These are phyloP conservation scores for Prototheca wickerhamii DNA, from an alignment of 163 green algal species.

Conservation along the genomic window DNA sequence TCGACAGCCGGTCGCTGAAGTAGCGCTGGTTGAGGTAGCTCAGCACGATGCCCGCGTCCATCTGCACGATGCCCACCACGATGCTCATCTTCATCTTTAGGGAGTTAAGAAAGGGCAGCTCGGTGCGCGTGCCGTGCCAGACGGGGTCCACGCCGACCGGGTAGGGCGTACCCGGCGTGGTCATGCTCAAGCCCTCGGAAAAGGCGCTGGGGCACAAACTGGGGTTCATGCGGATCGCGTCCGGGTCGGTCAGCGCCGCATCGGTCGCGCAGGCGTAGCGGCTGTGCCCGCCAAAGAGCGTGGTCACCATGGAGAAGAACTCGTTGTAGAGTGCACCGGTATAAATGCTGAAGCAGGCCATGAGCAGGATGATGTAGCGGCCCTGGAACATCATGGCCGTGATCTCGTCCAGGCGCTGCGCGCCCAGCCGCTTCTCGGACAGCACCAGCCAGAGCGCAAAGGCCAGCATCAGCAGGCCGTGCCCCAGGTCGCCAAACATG, in stretches of 20 bases:
- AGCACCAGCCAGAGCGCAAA: slow-evolving; percentile 70
- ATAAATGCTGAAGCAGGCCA: slow-evolving; percentile 95
- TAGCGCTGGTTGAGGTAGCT: slow-evolving; percentile 87
- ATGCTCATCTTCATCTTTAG: slow-evolving; percentile 99
- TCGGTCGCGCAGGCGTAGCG: slow-evolving; percentile 32
- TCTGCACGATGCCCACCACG: slow-evolving; percentile 89
- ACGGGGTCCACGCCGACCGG: slow-evolving; percentile 87
- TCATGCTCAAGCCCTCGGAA: slow-evolving; percentile 1
- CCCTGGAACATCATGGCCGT: slow-evolving; percentile 84
- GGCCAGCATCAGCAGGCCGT: slow-evolving; percentile 85
- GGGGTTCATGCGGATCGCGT: slow-evolving; percentile 34
- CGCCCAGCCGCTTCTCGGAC: slow-evolving; percentile 76
- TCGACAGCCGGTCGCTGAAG: slow-evolving; percentile 81
- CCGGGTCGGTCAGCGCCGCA: slow-evolving; percentile 17
- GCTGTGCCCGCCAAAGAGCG: slow-evolving; percentile 65
- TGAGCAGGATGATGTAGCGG: slow-evolving; percentile 94
- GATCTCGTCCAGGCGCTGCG: slow-evolving; percentile 81
- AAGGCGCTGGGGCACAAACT: slow-evolving; percentile 32
- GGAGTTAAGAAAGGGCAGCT: slow-evolving; percentile 93
- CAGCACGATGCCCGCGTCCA: slow-evolving; percentile 95
- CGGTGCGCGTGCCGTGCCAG: slow-evolving; percentile 90
- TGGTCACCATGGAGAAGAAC: slow-evolving; percentile 92
- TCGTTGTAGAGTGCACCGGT: slow-evolving; percentile 98
- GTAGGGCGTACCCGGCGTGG: slow-evolving; percentile 46
- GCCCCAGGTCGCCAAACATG: slow-evolving; percentile 98